Base-by-base conservation (phyloP, 257 asterid species). In the Rubia yunnanensis region DNA sequence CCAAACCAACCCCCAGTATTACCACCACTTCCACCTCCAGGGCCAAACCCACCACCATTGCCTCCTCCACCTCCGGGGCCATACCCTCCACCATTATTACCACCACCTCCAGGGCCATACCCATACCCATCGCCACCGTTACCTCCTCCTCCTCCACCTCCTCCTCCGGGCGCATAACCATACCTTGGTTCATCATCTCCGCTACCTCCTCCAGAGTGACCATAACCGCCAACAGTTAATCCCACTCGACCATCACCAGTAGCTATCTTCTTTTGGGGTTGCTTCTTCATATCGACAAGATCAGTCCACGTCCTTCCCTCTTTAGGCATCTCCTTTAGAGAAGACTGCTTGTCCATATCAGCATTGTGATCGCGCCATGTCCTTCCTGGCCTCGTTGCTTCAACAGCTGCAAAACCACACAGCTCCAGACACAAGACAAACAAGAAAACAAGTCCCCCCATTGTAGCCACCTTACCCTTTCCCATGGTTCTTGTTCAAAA, bases 401-500 rank as follows among this genome's bases (percentile, higher is more conserved):
- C 81, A 69, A 58, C 77, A 27, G 34, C 69, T 18, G 50, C 72
- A 50, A 20, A 28, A 30, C 59, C 60, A 70, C 31, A 24, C 32
- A 80, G 34, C 52, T 55, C 72, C 50, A 58, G 39, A 68, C 66
- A 68, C 66, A 76, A 22, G 73, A 69, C 72, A 32, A 74, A 44
- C 77, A 77, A 63, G 50, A 73, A 73, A 75, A 82, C 41, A 31
- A 79, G 38, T 72, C 66, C 49, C 72, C 66, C 44, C 83, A 76
- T 68, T 1, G 69, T 66, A 64, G 57, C 70, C 7, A 10, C 31
- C 13, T 63, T 66, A 64, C 22, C 20, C 64, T 53, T 66, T 44
- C 38, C 72, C 88, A 75, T 83, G 62, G 24, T 52, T 63, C 46
- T 73, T 26, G 18, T 31, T 26, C 13, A 8, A 8, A 34, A 17